These are phyloP conservation scores for Isatis tinctoria DNA, from an alignment of 345 rosid species.

Conservation along the genomic window DNA sequence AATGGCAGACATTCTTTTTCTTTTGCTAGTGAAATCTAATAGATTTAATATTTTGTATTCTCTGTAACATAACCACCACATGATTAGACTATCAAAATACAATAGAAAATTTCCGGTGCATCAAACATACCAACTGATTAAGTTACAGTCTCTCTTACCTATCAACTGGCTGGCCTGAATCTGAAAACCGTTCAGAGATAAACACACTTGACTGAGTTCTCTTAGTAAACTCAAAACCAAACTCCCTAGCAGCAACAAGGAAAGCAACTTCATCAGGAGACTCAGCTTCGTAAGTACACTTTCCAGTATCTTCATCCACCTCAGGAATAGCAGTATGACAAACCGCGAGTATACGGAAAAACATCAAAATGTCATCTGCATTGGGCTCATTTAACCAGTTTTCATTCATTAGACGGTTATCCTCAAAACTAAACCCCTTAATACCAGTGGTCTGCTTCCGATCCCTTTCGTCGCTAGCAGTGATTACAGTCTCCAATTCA, in stretches of 20 bases:
- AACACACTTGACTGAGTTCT: constrained; percentile 64
- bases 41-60: constrained; percentile 65
- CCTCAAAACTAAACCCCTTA: constrained; percentile 68
- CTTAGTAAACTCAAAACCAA: constrained; percentile 59
- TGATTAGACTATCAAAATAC: background rate
- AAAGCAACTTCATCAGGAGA: constrained; percentile 85
- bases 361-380: constrained; percentile 46
- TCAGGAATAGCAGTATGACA: constrained; percentile 74
- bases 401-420: constrained; percentile 51
- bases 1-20: constrained; percentile 87
- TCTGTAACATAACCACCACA: constrained; percentile 36
- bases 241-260: constrained; percentile 67
- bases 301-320: constrained; percentile 43
- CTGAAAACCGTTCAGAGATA: constrained; percentile 44
- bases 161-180: constrained; percentile 39
- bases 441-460: constrained; percentile 18
- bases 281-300: constrained; percentile 74
- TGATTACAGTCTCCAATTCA: constrained; percentile 70
- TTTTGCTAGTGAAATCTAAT: constrained; percentile 63
- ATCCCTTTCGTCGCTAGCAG: constrained; percentile 49
- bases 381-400: constrained; percentile 51
- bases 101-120: background rate
- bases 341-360: constrained; percentile 62
- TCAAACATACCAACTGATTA: background rate
- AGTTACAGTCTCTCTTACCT: constrained; percentile 36